phyloP scores from a whole-genome alignment of 2,329 filamentous ascomycete species.

The Neodidymelliopsis sp. region DNA sequence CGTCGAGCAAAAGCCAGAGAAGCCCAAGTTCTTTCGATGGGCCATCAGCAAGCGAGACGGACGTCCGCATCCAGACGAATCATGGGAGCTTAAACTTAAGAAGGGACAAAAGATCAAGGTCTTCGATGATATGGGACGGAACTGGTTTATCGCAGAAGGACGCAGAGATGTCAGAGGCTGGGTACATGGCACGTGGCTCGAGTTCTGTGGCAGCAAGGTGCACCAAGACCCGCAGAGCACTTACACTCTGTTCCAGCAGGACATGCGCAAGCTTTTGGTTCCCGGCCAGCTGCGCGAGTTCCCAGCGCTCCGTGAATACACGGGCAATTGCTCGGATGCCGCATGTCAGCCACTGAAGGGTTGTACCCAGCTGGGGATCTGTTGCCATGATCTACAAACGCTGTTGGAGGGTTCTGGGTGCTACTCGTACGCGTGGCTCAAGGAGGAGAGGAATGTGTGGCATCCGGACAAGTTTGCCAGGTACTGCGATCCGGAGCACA shows the following conservation, averaged over 20 bases:
- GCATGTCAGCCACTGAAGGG: slow-evolving; percentile 32
- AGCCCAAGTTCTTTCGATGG: slow-evolving; percentile 20
- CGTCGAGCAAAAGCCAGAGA: neutral
- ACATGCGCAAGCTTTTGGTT: slow-evolving; percentile 25
- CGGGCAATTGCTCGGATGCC: slow-evolving; percentile 27
- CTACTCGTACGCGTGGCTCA: slow-evolving; percentile 36
- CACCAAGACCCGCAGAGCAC: slow-evolving; percentile 23
- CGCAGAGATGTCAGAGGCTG: slow-evolving; percentile 27
- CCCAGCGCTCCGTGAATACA: slow-evolving; percentile 26
- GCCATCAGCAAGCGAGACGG: slow-evolving; percentile 32
- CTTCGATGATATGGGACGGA: slow-evolving; percentile 28
- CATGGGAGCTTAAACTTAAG: slow-evolving; percentile 34
- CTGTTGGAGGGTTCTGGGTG: slow-evolving; percentile 36
- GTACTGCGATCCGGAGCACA: slow-evolving; percentile 30
- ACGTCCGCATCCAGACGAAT: slow-evolving; percentile 31
- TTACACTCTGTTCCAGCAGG: slow-evolving; percentile 27
- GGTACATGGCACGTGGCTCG: slow-evolving; percentile 36
- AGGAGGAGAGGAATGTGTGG: slow-evolving; percentile 39
- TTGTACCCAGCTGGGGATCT: slow-evolving; percentile 30
- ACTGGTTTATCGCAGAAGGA: slow-evolving; percentile 34
- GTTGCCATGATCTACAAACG: slow-evolving; percentile 36
- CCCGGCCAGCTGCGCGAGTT: slow-evolving; percentile 30
- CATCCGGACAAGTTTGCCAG: slow-evolving; percentile 45
- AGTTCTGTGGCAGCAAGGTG: slow-evolving; percentile 24
- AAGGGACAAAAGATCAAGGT: slow-evolving; percentile 37